A percentile compares a stretch with the other conserved stretches of the same genome.
phyloP scores from a whole-genome alignment of 208 protist genomes.

The Naegleria fowleri region DNA sequence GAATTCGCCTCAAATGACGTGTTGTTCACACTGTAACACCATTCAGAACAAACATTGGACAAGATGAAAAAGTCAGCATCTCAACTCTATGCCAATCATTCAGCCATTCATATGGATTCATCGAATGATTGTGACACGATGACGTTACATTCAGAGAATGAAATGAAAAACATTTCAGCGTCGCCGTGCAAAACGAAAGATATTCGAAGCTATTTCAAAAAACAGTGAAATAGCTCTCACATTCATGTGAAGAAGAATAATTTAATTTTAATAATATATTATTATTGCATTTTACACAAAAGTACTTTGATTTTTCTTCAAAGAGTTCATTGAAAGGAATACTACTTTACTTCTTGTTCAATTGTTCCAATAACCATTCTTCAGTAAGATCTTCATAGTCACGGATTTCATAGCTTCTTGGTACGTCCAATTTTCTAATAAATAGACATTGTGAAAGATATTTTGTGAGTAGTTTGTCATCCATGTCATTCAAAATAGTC shows the following conservation, averaged over 20 bases:
- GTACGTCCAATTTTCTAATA: neutral
- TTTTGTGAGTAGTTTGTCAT: too few species aligned
- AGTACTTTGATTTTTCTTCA: neutral
- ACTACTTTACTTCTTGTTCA: neutral
- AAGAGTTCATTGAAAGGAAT: too few species aligned
- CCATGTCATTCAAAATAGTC: too few species aligned
- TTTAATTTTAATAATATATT: neutral
- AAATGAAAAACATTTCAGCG: neutral
- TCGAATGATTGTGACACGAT: neutral
- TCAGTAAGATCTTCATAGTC: slow-evolving; percentile 1
- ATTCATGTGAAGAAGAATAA: neutral
- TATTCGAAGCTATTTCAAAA: neutral
- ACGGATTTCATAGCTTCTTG: slow-evolving; percentile 2
- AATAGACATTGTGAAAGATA: neutral
- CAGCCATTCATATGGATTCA: neutral
- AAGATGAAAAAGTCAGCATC: neutral
- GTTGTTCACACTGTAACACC: too few species aligned
- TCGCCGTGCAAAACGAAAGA: neutral
- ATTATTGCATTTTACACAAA: neutral
- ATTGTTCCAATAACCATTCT: neutral
- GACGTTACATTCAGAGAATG: neutral
- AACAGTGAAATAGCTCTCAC: neutral
- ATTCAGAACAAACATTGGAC: neutral
- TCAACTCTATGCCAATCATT: neutral
- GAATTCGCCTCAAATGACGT: neutral